Base-by-base conservation (phyloP, 2,329 filamentous ascomycete species). In the Apiospora hydei region DNA sequence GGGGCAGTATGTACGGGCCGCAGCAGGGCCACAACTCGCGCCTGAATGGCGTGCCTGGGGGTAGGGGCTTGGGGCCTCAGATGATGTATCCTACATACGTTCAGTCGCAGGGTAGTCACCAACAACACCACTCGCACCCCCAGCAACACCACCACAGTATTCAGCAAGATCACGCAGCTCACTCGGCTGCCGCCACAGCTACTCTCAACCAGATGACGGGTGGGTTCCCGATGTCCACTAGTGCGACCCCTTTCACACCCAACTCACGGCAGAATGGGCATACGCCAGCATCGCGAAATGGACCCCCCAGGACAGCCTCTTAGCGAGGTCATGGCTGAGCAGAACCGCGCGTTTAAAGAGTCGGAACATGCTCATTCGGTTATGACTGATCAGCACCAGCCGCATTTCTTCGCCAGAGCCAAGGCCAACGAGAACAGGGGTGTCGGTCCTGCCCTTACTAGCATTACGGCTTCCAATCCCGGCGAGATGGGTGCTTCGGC, bases 311-410 rank as follows among this genome's bases (percentile, higher is more conserved):
- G 83, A 38, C 88, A 88, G 71, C 86, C 85, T 71, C 82, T 87
- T 64, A 90, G 84, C 74, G 90, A 92, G 77, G 93, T 97, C 82
- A 98, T 95, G 95, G 91, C 92, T 75, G 92, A 96, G 80, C 96
- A 99, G 83, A 83, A 98, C 75, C 91, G 93, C 74, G 77, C 95
- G 78, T 92, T 92, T 74, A 93, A 95, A 76, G 93, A 94, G 74
- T 90, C 94, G 78, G 94, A 89, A 85, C 91, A 85, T 84, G 91
- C 86, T 83, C 92, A 88, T 88, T 89, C 81, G 85, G 94, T 87
- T 87, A 96, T 91, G 90, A 88, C 85, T 8, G 89, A 91, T 67
- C 88, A 90, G 75, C 88, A 89, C 76, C 88, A 90, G 74, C 89
- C 89, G 5, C 89, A 92, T 78, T 91, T 91, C 81, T 95, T 96